Percentiles rank a stretch among this genome's conserved stretches.
Conservation (phyloP, 345 rosid species). For the Populus simonii region DNA sequence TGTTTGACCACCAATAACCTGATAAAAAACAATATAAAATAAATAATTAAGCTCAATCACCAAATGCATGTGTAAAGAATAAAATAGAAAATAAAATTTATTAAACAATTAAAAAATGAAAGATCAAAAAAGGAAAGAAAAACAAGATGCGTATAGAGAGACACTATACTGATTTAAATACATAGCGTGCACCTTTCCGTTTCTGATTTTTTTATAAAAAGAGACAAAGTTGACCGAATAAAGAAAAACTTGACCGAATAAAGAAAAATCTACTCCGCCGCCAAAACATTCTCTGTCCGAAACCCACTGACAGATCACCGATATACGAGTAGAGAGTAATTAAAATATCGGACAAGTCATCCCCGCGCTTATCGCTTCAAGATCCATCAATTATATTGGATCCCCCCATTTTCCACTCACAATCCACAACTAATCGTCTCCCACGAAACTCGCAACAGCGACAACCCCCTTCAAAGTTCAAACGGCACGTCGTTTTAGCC, state of each 20-base stretch:
- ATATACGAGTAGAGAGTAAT: background rate
- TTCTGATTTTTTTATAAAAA: background rate
- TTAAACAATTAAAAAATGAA: too few species aligned
- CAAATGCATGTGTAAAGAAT: too few species aligned
- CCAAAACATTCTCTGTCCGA: background rate
- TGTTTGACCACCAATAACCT: too few species aligned
- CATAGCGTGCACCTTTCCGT: background rate
- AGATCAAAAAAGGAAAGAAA: too few species aligned
- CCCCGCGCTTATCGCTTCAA: background rate
- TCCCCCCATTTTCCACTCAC: slow-evolving; percentile 10
- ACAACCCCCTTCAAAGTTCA: background rate
- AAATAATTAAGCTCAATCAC: too few species aligned
- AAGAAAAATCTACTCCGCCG: slow-evolving; percentile 13
- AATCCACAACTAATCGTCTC: slow-evolving; percentile 5
- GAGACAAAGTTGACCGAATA: background rate
- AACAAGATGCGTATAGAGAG: too few species aligned
- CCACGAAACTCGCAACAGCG: slow-evolving; percentile 17
- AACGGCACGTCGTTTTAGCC: slow-evolving; percentile 39
- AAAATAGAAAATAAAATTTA: too few species aligned
- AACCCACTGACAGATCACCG: background rate
- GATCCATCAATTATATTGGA: background rate
- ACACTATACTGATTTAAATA: too few species aligned
- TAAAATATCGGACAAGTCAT: slow-evolving; percentile 5
- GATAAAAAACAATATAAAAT: too few species aligned
- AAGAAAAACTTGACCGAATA: background rate